Conservation (phyloP, 169 alveolate species). For the Cryptosporidium tyzzeri region DNA sequence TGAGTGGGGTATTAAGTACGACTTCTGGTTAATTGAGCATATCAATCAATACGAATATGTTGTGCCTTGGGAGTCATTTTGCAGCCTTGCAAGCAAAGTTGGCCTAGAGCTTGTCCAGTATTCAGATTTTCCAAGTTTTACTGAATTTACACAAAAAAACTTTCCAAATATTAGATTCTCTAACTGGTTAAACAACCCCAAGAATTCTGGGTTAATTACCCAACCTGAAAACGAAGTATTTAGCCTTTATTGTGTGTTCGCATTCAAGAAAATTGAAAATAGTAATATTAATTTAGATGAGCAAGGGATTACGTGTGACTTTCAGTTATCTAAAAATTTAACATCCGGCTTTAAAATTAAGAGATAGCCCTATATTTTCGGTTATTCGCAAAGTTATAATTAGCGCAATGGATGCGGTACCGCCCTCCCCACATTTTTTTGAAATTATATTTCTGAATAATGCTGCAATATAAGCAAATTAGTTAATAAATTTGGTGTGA, state of each 20-base stretch:
- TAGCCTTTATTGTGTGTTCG: slow-evolving; percentile 45
- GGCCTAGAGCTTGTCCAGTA: slow-evolving; percentile 64
- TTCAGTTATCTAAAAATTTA: not conserved
- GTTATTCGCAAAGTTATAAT: not conserved
- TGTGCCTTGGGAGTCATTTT: slow-evolving; percentile 77
- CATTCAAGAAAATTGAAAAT: slow-evolving; percentile 7
- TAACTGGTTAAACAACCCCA: slow-evolving; percentile 67
- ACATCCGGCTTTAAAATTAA: slow-evolving; percentile 44
- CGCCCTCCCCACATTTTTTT: slow-evolving; percentile 26
- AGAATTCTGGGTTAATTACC: slow-evolving; percentile 31
- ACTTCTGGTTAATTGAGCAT: slow-evolving; percentile 81
- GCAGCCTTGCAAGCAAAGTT: slow-evolving; percentile 61
- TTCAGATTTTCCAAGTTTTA: slow-evolving; percentile 74
- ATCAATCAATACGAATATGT: slow-evolving; percentile 82
- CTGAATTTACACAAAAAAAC: slow-evolving; percentile 23
- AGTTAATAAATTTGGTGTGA: not conserved
- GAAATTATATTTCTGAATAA: not conserved
- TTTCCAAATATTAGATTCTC: slow-evolving; percentile 68
- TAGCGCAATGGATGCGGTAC: not conserved
- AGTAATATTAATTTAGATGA: not conserved
- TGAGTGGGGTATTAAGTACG: slow-evolving; percentile 82
- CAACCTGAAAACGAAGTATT: slow-evolving; percentile 59
- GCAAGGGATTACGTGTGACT: not conserved
- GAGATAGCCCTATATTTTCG: not conserved
- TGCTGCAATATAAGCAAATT: not conserved